A percentile compares a stretch with the other conserved stretches of the same genome.
Evolutionary conservation across 306 rosid species (phyloP).

Genomic region (Quercus berberidifolia): DNA sequence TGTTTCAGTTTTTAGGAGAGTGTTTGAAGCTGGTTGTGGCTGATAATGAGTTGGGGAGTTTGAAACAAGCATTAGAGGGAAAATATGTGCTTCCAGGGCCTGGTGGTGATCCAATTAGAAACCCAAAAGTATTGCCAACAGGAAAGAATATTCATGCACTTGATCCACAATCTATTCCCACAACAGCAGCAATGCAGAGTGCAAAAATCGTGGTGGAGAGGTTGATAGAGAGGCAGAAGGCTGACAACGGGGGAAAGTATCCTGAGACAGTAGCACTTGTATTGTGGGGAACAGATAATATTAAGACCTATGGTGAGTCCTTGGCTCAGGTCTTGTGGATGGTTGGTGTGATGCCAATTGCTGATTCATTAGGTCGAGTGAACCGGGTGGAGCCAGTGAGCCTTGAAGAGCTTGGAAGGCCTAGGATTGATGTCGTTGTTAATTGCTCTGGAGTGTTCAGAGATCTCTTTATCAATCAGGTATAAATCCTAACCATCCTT

Average conservation of each 20-base stretch:
- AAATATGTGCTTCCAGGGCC: constrained; percentile 97
- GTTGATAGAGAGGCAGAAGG: constrained; percentile 60
- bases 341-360: constrained; percentile 85
- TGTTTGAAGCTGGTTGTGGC: constrained; percentile 88
- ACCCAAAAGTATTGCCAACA: constrained; percentile 91
- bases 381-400: constrained; percentile 76
- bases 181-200: constrained; percentile 91
- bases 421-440: constrained; percentile 94
- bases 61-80: constrained; percentile 98
- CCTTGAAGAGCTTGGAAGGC: constrained; percentile 98
- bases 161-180: constrained; percentile 92
- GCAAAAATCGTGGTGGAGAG: constrained; percentile 61
- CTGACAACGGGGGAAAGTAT: constrained; percentile 60
- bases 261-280: constrained; percentile 97
- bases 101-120: constrained; percentile 95
- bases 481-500: constrained; percentile 19
- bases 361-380: constrained; percentile 85
- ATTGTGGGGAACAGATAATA: constrained; percentile 98
- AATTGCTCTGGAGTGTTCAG: constrained; percentile 99
- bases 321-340: constrained; percentile 96
- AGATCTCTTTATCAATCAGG: constrained; percentile 99
- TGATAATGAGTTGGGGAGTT: constrained; percentile 88
- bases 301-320: constrained; percentile 97
- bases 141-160: constrained; percentile 96
- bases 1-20: constrained; percentile 73